These are phyloP conservation scores for Macrophomina phaseolina DNA, from an alignment of 2,329 filamentous ascomycete species.

Conservation along the genomic window DNA sequence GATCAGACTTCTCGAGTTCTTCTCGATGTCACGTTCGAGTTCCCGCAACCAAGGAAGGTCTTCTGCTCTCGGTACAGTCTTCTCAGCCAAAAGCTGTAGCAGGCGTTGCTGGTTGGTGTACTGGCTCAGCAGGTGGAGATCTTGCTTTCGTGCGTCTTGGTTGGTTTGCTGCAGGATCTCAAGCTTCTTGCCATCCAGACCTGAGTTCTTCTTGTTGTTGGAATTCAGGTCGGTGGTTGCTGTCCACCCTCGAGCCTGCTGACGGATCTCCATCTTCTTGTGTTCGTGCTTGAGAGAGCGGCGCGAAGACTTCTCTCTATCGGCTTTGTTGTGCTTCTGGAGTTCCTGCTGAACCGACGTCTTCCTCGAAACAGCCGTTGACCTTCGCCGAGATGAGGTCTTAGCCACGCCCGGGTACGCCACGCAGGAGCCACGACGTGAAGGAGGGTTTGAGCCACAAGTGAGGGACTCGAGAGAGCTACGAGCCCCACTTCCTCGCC, in stretches of 20 bases:
- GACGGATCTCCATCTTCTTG: conserved; percentile 26
- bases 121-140: background rate
- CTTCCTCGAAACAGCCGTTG: background rate
- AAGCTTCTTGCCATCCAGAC: conserved; percentile 25
- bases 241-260: conserved; percentile 7
- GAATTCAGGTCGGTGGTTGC: conserved; percentile 13
- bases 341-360: conserved; percentile 9
- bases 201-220: conserved; percentile 26
- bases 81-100: background rate
- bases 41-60: conserved; percentile 9
- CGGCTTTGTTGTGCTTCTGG: conserved; percentile 18
- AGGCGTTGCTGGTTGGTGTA: conserved; percentile 13
- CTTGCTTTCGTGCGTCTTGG: conserved; percentile 11
- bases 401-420: conserved; percentile 7
- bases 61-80: background rate
- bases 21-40: background rate
- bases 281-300: conserved; percentile 1
- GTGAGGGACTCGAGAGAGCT: conserved; percentile 18
- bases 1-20: background rate
- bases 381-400: conserved; percentile 1
- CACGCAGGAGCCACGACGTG: conserved; percentile 21
- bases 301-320: conserved; percentile 21
- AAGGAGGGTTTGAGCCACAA: conserved; percentile 18
- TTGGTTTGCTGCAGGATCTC: conserved; percentile 24
- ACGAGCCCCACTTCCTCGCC: conserved; percentile 21